Percentiles rank a stretch among this genome's conserved stretches.
phyloP scores from a whole-genome alignment of 345 rosid genomes.

The Corchorus capsularis region DNA sequence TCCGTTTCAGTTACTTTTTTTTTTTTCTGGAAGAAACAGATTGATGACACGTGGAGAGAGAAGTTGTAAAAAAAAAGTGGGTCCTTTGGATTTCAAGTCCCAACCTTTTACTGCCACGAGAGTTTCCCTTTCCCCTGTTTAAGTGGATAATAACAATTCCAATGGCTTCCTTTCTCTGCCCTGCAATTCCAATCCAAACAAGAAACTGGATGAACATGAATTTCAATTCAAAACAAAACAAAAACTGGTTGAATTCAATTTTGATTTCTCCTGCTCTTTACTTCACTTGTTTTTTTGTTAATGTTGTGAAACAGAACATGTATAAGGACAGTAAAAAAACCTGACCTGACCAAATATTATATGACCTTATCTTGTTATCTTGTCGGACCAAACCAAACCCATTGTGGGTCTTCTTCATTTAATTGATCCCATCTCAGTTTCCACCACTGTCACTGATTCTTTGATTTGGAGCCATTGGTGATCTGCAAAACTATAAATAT shows the following conservation, averaged over 20 bases:
- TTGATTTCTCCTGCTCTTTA: slow-evolving; percentile 12
- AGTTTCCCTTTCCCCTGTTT: neutral
- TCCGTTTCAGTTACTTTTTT: slow-evolving; percentile 7
- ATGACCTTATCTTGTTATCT: slow-evolving; percentile 41
- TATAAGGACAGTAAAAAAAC: neutral
- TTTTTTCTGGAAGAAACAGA: slow-evolving; percentile 18
- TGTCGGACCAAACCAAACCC: slow-evolving; percentile 23
- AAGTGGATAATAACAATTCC: slow-evolving; percentile 35
- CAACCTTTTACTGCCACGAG: slow-evolving; percentile 44
- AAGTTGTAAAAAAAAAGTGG: slow-evolving; percentile 9
- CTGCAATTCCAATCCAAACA: too few relatives aligned
- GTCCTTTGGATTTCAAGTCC: slow-evolving; percentile 6
- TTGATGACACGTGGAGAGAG: slow-evolving; percentile 36
- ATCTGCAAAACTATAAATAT: too few relatives aligned
- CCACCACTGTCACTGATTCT: neutral
- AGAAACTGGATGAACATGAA: too few relatives aligned
- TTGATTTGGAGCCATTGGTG: neutral
- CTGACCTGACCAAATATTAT: neutral
- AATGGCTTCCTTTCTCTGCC: too few relatives aligned
- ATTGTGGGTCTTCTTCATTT: slow-evolving; percentile 14
- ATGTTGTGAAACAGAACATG: too few relatives aligned
- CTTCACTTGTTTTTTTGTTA: too few relatives aligned
- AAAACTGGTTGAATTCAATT: slow-evolving; percentile 14
- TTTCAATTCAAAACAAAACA: too few relatives aligned
- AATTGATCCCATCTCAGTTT: neutral